Conservation (phyloP, 2,329 filamentous ascomycete genomes). For the Colletotrichum coccodes region DNA sequence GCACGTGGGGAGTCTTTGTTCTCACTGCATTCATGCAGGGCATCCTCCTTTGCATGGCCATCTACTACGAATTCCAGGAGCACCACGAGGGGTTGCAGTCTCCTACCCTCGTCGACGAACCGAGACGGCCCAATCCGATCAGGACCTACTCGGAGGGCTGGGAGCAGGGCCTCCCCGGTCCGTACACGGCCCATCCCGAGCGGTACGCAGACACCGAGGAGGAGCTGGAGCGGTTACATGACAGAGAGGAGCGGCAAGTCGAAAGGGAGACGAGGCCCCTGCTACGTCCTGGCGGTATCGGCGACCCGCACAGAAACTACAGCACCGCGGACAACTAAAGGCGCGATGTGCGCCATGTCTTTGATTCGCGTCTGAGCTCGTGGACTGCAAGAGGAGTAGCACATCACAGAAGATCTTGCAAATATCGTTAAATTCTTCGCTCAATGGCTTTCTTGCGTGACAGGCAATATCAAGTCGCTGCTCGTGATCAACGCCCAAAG, state of each 20-base stretch:
- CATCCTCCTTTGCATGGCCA: constrained; percentile 79
- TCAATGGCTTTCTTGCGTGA: background rate
- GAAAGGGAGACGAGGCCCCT: constrained; percentile 61
- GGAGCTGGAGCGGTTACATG: constrained; percentile 59
- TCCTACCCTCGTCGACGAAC: constrained; percentile 25
- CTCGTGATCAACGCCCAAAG: background rate
- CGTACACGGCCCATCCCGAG: constrained; percentile 63
- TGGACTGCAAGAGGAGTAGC: background rate
- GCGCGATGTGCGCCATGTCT: too few relatives aligned
- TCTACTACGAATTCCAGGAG: constrained; percentile 75
- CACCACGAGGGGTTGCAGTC: constrained; percentile 43
- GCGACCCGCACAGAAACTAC: constrained; percentile 54
- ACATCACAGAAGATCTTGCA: background rate
- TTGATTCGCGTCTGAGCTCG: background rate
- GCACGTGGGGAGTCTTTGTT: constrained; percentile 92
- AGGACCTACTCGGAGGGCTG: constrained; percentile 61
- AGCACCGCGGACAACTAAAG: constrained; percentile 39
- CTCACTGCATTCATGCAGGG: constrained; percentile 90
- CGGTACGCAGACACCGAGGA: constrained; percentile 62
- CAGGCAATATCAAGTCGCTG: background rate
- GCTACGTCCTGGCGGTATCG: constrained; percentile 60
- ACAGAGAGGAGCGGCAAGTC: constrained; percentile 62
- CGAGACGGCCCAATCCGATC: constrained; percentile 48
- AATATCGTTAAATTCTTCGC: background rate
- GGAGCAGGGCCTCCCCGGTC: constrained; percentile 61